phyloP scores from a whole-genome alignment of 768 basidiomycete genomes.

The Grammothele lineata region DNA sequence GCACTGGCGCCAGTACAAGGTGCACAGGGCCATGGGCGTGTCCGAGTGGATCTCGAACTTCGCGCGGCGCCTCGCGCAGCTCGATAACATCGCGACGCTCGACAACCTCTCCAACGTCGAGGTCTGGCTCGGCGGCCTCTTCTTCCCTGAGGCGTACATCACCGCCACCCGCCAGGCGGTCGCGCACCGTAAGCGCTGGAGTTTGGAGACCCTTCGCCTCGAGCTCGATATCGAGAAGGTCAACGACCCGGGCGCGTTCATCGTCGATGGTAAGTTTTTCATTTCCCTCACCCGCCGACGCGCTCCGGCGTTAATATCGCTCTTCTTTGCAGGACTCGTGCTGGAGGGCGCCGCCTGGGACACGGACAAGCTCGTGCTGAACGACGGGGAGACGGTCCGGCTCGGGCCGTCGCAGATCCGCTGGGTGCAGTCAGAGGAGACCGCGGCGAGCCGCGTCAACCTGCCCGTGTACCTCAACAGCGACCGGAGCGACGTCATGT shows the following conservation, averaged over 20 bases:
- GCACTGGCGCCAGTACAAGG: conserved; percentile 90
- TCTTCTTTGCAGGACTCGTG: conserved; percentile 60
- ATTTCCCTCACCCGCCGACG: no score
- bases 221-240: conserved; percentile 79
- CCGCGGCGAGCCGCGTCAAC: conserved; percentile 51
- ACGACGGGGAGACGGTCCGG: conserved; percentile 77
- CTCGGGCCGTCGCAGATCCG: conserved; percentile 80
- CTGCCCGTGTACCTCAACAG: conserved; percentile 91
- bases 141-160: conserved; percentile 95
- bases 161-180: conserved; percentile 96
- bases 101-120: conserved; percentile 66
- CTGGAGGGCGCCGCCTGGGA: conserved; percentile 86
- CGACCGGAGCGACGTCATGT: conserved; percentile 85
- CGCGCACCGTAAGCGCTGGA: conserved; percentile 89
- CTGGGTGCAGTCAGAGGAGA: conserved; percentile 65
- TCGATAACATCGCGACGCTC: conserved; percentile 63
- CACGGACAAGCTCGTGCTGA: conserved; percentile 65
- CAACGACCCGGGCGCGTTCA: conserved; percentile 75
- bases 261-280: conserved; percentile 74
- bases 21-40: conserved; percentile 75
- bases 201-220: conserved; percentile 82
- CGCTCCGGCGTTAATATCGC: no score
- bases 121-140: conserved; percentile 91
- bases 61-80: conserved; percentile 73
- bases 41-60: conserved; percentile 86